These are phyloP conservation scores for Pichia cactophila DNA, from an alignment of 1,139 yeast genomes.

Conservation along the genomic window DNA sequence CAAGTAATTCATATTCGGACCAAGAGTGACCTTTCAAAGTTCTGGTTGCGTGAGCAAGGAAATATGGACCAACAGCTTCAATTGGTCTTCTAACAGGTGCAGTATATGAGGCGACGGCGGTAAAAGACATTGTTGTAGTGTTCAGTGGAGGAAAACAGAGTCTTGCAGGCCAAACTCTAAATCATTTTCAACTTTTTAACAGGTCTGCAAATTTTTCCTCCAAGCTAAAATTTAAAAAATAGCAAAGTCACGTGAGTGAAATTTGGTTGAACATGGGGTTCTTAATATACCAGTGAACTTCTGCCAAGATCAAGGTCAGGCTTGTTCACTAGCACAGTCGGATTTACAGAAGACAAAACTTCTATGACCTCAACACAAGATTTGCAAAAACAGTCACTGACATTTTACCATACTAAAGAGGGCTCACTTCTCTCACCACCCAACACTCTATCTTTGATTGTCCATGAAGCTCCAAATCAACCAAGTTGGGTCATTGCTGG, in stretches of 20 bases:
- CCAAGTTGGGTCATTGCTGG: conserved; percentile 59
- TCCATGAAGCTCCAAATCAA: conserved; percentile 55
- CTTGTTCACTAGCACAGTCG: background rate
- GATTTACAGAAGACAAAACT: background rate
- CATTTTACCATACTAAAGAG: conserved; percentile 46
- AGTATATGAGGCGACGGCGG: conserved; percentile 39
- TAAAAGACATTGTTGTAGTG: conserved; percentile 20
- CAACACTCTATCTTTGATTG: conserved; percentile 37
- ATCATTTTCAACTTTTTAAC: background rate
- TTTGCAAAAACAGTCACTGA: conserved; percentile 52
- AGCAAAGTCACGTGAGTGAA: too few relatives aligned
- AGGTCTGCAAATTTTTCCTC: background rate
- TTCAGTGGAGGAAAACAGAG: background rate
- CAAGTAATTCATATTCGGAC: conserved; percentile 93
- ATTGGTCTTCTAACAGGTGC: conserved; percentile 76
- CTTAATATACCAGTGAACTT: background rate
- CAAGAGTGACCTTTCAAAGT: conserved; percentile 95
- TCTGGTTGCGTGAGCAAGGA: conserved; percentile 95
- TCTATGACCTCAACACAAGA: conserved; percentile 21
- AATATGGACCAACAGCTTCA: conserved; percentile 95
- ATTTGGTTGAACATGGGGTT: too few relatives aligned
- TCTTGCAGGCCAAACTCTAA: too few relatives aligned
- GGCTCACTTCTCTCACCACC: conserved; percentile 27
- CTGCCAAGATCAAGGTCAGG: too few relatives aligned
- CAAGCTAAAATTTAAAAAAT: too few relatives aligned